Conservation (phyloP, 164 flowering plant genomes). For the Akebia trifoliata region DNA sequence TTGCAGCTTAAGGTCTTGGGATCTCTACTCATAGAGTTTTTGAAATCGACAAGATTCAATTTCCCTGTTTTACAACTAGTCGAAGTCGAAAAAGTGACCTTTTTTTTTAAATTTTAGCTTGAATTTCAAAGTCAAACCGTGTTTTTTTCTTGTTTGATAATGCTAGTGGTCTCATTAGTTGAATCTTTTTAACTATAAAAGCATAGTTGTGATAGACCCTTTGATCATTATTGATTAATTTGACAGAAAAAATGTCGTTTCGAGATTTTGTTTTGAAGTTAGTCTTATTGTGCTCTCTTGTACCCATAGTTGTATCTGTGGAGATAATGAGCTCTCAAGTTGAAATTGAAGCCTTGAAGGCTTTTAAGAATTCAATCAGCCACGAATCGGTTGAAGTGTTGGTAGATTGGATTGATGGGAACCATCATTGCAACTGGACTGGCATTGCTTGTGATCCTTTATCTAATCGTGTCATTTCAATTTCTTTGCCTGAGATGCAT, state of each 20-base stretch:
- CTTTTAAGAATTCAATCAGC: conserved; percentile 51
- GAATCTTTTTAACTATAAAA: background rate
- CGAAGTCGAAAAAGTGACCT: too few relatives aligned
- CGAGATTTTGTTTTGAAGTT: conserved; percentile 8
- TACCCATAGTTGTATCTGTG: conserved; percentile 13
- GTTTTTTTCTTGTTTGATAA: too few relatives aligned
- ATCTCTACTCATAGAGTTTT: too few relatives aligned
- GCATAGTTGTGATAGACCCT: background rate
- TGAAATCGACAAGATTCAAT: too few relatives aligned
- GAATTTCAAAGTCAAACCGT: too few relatives aligned
- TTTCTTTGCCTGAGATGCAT: conserved; percentile 35
- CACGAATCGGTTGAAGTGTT: conserved; percentile 50
- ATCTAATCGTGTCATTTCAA: conserved; percentile 34
- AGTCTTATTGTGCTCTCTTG: conserved; percentile 9
- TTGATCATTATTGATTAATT: background rate
- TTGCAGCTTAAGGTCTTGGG: too few relatives aligned
- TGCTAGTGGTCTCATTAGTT: background rate
- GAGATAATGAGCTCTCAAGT: conserved; percentile 22
- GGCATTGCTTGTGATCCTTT: conserved; percentile 53
- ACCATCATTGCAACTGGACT: conserved; percentile 74
- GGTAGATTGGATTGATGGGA: conserved; percentile 41
- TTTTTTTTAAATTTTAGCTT: too few relatives aligned
- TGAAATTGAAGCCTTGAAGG: conserved; percentile 52
- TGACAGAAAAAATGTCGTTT: conserved; percentile 15
- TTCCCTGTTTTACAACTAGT: too few relatives aligned